Conservation (phyloP, 352 stramenopile genomes). For the Pythium guiyangense region DNA sequence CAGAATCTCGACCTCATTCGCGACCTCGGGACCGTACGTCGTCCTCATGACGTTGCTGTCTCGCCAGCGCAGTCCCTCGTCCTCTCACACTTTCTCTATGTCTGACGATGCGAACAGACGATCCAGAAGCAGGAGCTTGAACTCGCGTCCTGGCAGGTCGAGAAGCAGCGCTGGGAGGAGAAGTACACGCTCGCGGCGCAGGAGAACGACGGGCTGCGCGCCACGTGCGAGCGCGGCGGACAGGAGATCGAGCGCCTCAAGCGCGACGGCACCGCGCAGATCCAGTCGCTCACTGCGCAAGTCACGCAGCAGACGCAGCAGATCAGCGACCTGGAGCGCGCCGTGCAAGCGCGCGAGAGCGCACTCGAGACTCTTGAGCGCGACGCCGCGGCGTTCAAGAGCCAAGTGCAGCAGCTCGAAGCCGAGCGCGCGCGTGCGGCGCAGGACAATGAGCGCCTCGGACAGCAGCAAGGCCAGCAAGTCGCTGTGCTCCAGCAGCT, state of each 20-base stretch:
- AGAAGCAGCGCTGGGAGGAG: conserved; percentile 78
- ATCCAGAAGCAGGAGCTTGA: conserved; percentile 64
- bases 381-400: conserved; percentile 33
- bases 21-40: conserved; percentile 42
- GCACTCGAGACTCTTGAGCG: conserved; percentile 30
- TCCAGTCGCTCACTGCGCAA: conserved; percentile 43
- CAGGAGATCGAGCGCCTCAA: conserved; percentile 45
- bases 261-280: conserved; percentile 46
- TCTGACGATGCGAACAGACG: conserved; percentile 14
- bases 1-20: conserved; percentile 59
- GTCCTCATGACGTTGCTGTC: background rate
- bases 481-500: conserved; percentile 28
- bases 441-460: conserved; percentile 40
- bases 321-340: conserved; percentile 41
- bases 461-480: conserved; percentile 35
- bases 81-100: background rate
- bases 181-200: conserved; percentile 54
- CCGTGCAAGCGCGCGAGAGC: conserved; percentile 36
- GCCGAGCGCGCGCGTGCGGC: conserved; percentile 26
- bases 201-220: conserved; percentile 64
- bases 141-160: conserved; percentile 39
- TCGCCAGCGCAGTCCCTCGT: background rate
- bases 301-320: conserved; percentile 42
- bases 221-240: conserved; percentile 53
- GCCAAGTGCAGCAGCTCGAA: conserved; percentile 43